These are phyloP conservation scores for Silene coronaria DNA, from an alignment of 179 eudicot species.

Conservation along the genomic window DNA sequence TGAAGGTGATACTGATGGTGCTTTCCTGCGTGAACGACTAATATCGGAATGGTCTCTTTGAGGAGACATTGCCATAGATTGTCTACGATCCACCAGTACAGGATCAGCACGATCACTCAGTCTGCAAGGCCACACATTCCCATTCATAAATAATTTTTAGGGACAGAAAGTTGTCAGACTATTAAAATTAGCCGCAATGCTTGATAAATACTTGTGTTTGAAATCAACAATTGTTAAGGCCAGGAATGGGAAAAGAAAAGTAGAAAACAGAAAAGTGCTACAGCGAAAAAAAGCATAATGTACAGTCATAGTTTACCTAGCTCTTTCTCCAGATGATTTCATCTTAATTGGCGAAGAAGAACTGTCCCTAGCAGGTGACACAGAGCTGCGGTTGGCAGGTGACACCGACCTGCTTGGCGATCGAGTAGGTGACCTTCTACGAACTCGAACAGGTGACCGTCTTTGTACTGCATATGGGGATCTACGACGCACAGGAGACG, in stretches of 20 bases:
- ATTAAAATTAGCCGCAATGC: background rate
- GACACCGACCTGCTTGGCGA: conserved; percentile 41
- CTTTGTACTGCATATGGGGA: conserved; percentile 35
- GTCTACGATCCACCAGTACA: conserved; percentile 27
- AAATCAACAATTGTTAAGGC: background rate
- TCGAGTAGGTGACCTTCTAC: conserved; percentile 41
- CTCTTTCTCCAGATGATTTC: conserved; percentile 44
- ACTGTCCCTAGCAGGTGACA: conserved; percentile 40
- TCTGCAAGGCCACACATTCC: conserved; percentile 15
- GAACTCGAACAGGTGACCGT: conserved; percentile 35
- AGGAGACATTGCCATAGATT: conserved; percentile 54
- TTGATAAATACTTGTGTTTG: background rate
- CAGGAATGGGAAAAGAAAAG: background rate
- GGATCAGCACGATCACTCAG: conserved; percentile 31
- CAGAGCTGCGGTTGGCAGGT: conserved; percentile 41
- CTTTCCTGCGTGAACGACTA: conserved; percentile 29
- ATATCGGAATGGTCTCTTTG: conserved; percentile 48
- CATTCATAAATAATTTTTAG: background rate
- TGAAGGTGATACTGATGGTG: conserved; percentile 40
- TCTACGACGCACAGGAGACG: conserved; percentile 17
- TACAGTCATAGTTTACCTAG: conserved; percentile 35
- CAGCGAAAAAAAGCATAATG: background rate
- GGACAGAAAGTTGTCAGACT: background rate
- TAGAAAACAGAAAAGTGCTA: background rate
- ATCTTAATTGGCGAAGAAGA: conserved; percentile 38